Conservation (phyloP, 108 stramenopile genomes). For the Pseudonitzschia multiseries region DNA sequence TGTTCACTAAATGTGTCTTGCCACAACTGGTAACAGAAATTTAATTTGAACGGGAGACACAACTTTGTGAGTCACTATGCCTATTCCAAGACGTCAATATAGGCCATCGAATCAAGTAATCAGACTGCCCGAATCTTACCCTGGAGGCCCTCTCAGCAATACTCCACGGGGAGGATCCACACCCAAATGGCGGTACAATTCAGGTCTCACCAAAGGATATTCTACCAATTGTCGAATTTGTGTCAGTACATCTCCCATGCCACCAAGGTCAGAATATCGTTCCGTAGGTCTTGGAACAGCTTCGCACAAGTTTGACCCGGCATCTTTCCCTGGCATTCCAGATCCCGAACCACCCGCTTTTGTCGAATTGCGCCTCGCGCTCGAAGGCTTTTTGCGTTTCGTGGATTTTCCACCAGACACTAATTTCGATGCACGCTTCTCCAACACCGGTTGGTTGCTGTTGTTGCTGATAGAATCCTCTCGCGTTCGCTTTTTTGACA, state of each 20-base stretch:
- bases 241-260: constrained; percentile 61
- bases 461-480: constrained; percentile 2
- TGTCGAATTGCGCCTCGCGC: constrained; percentile 38
- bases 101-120: background rate
- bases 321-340: background rate
- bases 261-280: constrained; percentile 85
- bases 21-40: constrained; percentile 51
- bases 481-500: constrained; percentile 8
- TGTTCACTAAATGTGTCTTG: constrained; percentile 94
- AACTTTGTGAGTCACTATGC: background rate
- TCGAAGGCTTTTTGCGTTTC: constrained; percentile 18
- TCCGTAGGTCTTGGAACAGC: constrained; percentile 78
- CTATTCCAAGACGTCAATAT: background rate
- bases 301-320: constrained; percentile 3
- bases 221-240: constrained; percentile 86
- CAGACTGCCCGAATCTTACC: constrained; percentile 20
- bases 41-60: background rate
- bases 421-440: constrained; percentile 9
- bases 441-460: constrained; percentile 4
- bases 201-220: constrained; percentile 96
- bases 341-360: constrained; percentile 10
- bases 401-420: background rate
- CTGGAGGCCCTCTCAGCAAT: constrained; percentile 96
- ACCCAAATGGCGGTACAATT: constrained; percentile 94
- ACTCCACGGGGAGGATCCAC: constrained; percentile 98